phyloP scores from a whole-genome alignment of 345 rosid genomes.

The Gossypium rotundifolium region DNA sequence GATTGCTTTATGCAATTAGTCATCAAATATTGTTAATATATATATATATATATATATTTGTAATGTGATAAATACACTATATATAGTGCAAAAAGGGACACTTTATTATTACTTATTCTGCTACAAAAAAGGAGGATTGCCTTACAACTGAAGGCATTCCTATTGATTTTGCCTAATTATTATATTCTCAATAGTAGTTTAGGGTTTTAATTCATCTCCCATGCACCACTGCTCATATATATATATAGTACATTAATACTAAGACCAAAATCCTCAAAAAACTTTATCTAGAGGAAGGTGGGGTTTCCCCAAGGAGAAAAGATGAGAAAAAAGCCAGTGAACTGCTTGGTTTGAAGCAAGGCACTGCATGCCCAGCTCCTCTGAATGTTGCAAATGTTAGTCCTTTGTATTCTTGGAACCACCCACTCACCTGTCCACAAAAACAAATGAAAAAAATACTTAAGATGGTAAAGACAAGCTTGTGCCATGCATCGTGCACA shows the following conservation, averaged over 20 bases:
- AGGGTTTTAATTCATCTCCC: not conserved
- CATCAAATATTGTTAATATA: no score
- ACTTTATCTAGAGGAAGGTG: constrained; percentile 27
- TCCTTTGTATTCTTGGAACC: constrained; percentile 89
- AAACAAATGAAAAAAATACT: not conserved
- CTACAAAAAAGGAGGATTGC: not conserved
- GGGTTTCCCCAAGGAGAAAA: constrained; percentile 50
- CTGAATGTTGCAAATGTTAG: constrained; percentile 82
- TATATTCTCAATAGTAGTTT: not conserved
- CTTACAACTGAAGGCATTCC: not conserved
- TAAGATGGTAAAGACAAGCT: not conserved
- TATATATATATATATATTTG: no score
- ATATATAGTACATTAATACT: no score
- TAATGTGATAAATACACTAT: not conserved
- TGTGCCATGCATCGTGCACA: not conserved
- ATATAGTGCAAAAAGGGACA: not conserved
- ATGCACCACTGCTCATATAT: not conserved
- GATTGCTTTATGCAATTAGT: not conserved
- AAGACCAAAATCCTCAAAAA: not conserved
- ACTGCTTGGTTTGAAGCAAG: constrained; percentile 65
- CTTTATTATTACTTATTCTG: not conserved
- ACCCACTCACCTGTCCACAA: constrained; percentile 63
- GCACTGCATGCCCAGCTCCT: constrained; percentile 99
- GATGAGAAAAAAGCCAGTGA: constrained; percentile 69
- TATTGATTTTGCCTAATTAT: not conserved